Conservation (phyloP, 78 protist species). For the Pelomyxa schiedti region DNA sequence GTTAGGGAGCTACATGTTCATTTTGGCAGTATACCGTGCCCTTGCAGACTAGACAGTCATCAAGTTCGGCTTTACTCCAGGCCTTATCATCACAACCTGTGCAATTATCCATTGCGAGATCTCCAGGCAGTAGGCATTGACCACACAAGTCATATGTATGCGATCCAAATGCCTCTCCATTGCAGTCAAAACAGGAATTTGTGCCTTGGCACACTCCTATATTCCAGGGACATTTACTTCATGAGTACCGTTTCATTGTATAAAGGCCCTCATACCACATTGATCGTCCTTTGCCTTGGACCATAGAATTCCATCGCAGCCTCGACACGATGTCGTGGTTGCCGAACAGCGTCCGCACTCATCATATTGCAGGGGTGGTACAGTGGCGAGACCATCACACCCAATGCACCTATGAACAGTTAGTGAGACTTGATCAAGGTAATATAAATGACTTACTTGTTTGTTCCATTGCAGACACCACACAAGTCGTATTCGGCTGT, state of each 20-base stretch:
- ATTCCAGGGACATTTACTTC: no score
- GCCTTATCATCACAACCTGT: neutral
- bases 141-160: neutral
- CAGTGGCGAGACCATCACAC: neutral
- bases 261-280: slow-evolving; percentile 16
- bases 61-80: neutral
- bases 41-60: slow-evolving; percentile 7
- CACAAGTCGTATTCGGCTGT: neutral
- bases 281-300: neutral
- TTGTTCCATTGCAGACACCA: neutral
- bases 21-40: no score
- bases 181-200: no score
- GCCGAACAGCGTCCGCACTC: slow-evolving; percentile 30
- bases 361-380: neutral
- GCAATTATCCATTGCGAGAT: neutral
- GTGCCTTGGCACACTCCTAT: no score
- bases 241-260: no score
- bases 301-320: slow-evolving; percentile 57
- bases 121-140: no score
- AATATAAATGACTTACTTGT: no score
- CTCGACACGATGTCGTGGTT: slow-evolving; percentile 30
- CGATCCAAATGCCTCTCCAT: no score
- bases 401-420: no score
- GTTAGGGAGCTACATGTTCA: no score
- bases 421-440: no score